Base-by-base conservation (phyloP, 2,329 filamentous ascomycete species). In the Cladosporium halotolerans region DNA sequence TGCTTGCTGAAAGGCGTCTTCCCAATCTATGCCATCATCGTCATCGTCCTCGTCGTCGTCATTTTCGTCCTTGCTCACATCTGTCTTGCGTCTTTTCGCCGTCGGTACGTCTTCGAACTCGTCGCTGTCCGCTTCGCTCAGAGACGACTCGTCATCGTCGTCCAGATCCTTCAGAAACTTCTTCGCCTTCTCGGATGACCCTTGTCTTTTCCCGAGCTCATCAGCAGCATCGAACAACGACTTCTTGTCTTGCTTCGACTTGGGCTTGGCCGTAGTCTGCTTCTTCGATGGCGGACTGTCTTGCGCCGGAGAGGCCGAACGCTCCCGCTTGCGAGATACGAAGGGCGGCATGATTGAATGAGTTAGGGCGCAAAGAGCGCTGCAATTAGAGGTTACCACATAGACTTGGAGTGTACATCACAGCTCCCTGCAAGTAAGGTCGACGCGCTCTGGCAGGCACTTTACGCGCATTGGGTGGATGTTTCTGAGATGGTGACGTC, bases 301-400 rank as follows among this genome's bases (percentile, higher is more conserved):
- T 42, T 68, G 63, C 32, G 67, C 63, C 28, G 72, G 68, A 2
- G 72, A 68, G 0, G 77, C 71, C 1, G 80, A 79, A 56, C 77
- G 79, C 60, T 82, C 62, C 56, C 84, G 79, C 71, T 89, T 90
- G 61, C 83, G 82, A 45, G 83, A 77, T 13, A 88, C 76, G 59
- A 80, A 73, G 19, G 86, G 85, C 63, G 86, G 84, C 85, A 89
- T 89, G 23, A n/a, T 16, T 5, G 11, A 23, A 31, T 45, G 1
- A 3, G 10, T 11, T 18, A n/a, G 9, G 23, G 42, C 42, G 31
- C 23, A 33, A 45, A 28, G 14, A n/a, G 23, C 42, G 31, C 23
- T 16, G 23, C 23, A 28, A 7, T 28, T 7, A 7, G 23, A 5
- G 2, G 4, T 28, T 28, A 28, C 23, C 23, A 7, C 23, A 7